Evolutionary conservation across 1,284 basidiomycete genomes (phyloP).

Genomic region (Apiotrichum akiyoshidainum): DNA sequence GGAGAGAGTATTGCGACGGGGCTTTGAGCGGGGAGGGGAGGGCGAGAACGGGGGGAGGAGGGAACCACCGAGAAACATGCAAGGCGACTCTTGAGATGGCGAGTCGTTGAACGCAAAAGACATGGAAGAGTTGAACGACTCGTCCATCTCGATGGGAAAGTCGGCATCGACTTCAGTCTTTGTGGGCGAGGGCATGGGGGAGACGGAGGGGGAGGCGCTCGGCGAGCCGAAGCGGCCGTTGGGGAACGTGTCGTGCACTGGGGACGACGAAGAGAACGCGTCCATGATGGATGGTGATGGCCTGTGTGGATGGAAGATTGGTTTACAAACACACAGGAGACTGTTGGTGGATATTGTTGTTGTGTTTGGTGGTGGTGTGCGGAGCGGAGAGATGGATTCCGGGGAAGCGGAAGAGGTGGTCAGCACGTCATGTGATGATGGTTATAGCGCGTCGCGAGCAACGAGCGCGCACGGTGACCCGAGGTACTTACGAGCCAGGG

Average conservation of each 20-base stretch:
- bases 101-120: slow-evolving; percentile 36
- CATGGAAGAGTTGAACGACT: slow-evolving; percentile 51
- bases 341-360: no score
- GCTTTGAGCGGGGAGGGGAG: not conserved
- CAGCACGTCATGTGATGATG: no score
- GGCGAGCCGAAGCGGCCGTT: slow-evolving; percentile 31
- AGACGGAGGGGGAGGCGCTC: slow-evolving; percentile 8
- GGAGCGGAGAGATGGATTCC: no score
- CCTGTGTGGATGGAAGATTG: no score
- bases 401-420: no score
- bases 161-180: slow-evolving; percentile 38
- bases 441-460: no score
- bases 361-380: no score
- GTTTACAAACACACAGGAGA: no score
- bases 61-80: slow-evolving; percentile 17
- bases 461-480: no score
- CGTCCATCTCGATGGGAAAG: slow-evolving; percentile 48
- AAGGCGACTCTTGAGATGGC: slow-evolving; percentile 19
- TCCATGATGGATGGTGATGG: no score
- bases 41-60: slow-evolving; percentile 26
- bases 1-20: not conserved
- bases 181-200: slow-evolving; percentile 39
- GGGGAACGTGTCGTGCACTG: slow-evolving; percentile 39
- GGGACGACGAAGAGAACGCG: slow-evolving; percentile 40
- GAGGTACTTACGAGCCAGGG: no score